These are phyloP conservation scores for Fusarium tuaranense DNA, from an alignment of 2,329 filamentous ascomycete genomes.

Conservation along the genomic window DNA sequence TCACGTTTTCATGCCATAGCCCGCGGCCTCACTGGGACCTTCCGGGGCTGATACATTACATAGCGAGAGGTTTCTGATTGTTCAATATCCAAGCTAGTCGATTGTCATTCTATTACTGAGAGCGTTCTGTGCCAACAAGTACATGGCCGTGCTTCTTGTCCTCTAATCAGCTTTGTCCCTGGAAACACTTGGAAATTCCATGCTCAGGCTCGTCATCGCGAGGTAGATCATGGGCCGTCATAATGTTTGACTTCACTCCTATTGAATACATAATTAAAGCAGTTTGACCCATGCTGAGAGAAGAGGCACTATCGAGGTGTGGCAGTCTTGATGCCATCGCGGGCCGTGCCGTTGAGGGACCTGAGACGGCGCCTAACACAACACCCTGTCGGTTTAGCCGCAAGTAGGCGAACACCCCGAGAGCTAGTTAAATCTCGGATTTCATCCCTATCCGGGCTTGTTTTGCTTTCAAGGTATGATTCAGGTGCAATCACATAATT, in stretches of 20 bases:
- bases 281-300: not conserved
- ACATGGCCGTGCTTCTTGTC: not conserved
- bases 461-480: not conserved
- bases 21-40: not conserved
- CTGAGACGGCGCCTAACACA: not conserved
- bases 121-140: not conserved
- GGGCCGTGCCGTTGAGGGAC: not conserved
- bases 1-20: not conserved
- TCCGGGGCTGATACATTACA: not conserved
- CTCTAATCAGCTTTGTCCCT: too few species aligned
- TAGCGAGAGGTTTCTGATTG: not conserved
- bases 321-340: not conserved
- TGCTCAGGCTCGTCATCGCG: not conserved
- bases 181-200: not conserved
- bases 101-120: not conserved
- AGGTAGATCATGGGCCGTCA: not conserved
- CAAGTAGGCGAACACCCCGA: not conserved
- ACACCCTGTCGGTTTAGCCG: not conserved
- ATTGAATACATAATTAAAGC: not conserved
- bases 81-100: not conserved
- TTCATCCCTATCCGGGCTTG: not conserved
- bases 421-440: not conserved
- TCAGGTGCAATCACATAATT: not conserved
- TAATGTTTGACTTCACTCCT: rapidly evolving
- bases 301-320: not conserved